phyloP scores from a whole-genome alignment of 208 protist genomes.

The Strigomonas oncopelti region DNA sequence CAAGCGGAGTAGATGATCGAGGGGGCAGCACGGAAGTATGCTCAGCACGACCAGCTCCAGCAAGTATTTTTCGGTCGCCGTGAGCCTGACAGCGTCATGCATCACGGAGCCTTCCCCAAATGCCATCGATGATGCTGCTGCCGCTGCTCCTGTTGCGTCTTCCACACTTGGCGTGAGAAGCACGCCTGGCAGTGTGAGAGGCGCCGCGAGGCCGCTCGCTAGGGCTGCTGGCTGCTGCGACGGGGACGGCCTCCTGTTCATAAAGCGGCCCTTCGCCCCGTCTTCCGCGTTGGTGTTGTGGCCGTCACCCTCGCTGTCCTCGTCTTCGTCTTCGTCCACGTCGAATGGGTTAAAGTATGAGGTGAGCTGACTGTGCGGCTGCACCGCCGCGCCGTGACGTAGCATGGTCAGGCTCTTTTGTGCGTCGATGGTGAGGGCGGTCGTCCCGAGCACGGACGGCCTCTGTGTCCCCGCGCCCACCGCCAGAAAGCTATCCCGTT shows the following conservation, averaged over 20 bases:
- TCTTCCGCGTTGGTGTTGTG: too few species aligned
- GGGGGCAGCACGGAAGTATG: slow-evolving; percentile 1
- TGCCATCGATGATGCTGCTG: too few species aligned
- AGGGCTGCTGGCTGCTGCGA: too few species aligned
- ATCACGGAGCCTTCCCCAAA: not conserved
- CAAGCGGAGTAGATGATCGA: not conserved
- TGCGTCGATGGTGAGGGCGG: not conserved
- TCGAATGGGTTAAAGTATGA: not conserved
- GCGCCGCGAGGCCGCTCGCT: too few species aligned
- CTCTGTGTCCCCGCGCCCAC: not conserved
- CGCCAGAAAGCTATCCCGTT: not conserved
- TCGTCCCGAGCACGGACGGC: not conserved
- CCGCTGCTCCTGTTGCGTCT: too few species aligned
- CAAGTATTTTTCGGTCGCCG: slow-evolving; percentile 1
- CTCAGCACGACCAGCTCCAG: slow-evolving; percentile 1
- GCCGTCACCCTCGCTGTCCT: not conserved
- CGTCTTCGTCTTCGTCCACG: not conserved
- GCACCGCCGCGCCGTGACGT: not conserved
- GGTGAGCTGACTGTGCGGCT: not conserved
- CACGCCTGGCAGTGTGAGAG: too few species aligned
- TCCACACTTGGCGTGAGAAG: too few species aligned
- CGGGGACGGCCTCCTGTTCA: too few species aligned
- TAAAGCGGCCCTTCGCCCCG: too few species aligned
- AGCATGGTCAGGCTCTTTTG: not conserved
- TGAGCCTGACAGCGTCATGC: not conserved